These are phyloP conservation scores for Lentinula edodes DNA, from an alignment of 768 basidiomycete genomes.

Conservation along the genomic window DNA sequence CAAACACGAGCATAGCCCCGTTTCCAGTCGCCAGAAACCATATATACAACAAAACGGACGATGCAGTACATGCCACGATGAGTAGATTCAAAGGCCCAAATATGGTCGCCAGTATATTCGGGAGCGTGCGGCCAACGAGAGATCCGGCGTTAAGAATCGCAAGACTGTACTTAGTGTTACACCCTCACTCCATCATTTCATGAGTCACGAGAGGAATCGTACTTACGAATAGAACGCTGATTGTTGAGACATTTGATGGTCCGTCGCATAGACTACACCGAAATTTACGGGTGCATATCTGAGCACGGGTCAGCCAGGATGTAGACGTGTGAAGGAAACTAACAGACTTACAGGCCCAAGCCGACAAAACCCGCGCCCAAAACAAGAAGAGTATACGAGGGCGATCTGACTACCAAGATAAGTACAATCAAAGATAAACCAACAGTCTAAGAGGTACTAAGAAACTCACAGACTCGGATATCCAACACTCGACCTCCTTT, in stretches of 20 bases:
- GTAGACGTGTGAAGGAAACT: background rate
- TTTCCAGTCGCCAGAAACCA: conserved; percentile 7
- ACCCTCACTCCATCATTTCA: background rate
- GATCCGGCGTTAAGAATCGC: conserved; percentile 14
- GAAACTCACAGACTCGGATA: conserved; percentile 11
- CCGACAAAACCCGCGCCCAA: conserved; percentile 9
- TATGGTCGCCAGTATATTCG: conserved; percentile 10
- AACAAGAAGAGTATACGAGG: conserved; percentile 12
- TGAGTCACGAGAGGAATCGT: background rate
- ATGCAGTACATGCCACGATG: conserved; percentile 6
- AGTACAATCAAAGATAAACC: background rate
- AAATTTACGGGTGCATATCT: conserved; percentile 12
- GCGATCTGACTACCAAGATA: conserved; percentile 4
- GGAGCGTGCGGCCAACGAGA: conserved; percentile 9
- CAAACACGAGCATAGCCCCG: conserved; percentile 11
- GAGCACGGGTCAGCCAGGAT: background rate
- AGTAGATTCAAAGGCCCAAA: conserved; percentile 13
- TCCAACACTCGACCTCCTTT: conserved; percentile 10
- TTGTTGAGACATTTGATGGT: conserved; percentile 8
- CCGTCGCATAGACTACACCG: conserved; percentile 13
- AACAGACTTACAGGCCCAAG: conserved; percentile 8
- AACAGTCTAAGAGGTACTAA: background rate
- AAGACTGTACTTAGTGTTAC: conserved; percentile 1
- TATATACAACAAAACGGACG: conserved; percentile 6
- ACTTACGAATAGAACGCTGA: conserved; percentile 14